Conservation (phyloP, 768 basidiomycete species). For the Trametes gibbosa region DNA sequence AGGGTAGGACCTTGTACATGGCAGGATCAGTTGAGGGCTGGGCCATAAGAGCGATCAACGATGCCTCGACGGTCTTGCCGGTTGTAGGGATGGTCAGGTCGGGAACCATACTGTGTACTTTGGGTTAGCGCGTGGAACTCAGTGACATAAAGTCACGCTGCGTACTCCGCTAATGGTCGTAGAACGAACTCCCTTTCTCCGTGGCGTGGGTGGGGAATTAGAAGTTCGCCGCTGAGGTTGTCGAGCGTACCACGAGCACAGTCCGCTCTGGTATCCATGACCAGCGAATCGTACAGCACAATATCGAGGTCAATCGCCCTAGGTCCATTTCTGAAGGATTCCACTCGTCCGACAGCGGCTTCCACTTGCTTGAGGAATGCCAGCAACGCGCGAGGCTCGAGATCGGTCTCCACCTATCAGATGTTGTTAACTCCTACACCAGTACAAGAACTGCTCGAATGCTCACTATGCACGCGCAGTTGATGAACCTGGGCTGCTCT, state of each 20-base stretch:
- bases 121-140: background rate
- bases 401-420: conserved; percentile 71
- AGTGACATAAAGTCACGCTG: conserved; percentile 13
- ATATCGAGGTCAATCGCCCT: conserved; percentile 90
- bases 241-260: conserved; percentile 42
- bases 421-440: background rate
- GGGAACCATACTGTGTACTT: conserved; percentile 71
- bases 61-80: conserved; percentile 42
- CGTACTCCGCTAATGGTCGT: conserved; percentile 84
- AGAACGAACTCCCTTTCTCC: conserved; percentile 91
- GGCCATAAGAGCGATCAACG: conserved; percentile 44
- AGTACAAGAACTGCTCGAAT: background rate
- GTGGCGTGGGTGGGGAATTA: conserved; percentile 82
- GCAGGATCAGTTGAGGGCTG: conserved; percentile 35
- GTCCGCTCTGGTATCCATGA: conserved; percentile 56
- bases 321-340: conserved; percentile 81
- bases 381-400: conserved; percentile 60
- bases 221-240: conserved; percentile 62
- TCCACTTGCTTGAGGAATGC: conserved; percentile 73
- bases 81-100: conserved; percentile 63
- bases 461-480: conserved; percentile 86
- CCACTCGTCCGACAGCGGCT: conserved; percentile 67
- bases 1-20: conserved; percentile 75
- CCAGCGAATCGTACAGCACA: conserved; percentile 61
- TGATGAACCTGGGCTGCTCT: conserved; percentile 86